Base-by-base conservation (phyloP, 805 yeast genomes). In the Kuraishia hungarica region DNA sequence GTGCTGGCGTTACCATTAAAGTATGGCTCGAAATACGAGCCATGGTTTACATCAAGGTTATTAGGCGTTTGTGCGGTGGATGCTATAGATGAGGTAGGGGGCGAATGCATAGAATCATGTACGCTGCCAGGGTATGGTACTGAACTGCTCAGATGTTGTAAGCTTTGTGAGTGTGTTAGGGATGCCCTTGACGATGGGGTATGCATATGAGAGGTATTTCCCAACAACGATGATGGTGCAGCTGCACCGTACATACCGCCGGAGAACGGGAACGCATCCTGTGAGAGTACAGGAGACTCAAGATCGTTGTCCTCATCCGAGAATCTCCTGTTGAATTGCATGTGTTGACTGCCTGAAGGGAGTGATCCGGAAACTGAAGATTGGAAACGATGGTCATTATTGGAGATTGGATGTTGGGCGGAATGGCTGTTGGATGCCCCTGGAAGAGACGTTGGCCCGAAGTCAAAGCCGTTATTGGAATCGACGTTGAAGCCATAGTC, bases 41-140 rank as follows among this genome's bases (percentile, higher is more conserved):
- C 48, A 15, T 29, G 20, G 26, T 58, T 58, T 26, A 52, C 51
- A 13, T 51, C 54, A n/a, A 51, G 50, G 17, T 52, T 48, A 11
- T 20, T 39, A 7, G 68, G 67, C n/a, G 66, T 64, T 51, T 63
- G 67, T n/a, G 60, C 55, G 3, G 57, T 61, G 4, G 64, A 59
- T 5, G 68, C 63, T 1, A 65, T 58, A 8, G 69, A 60, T 2
- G 60, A 61, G 22, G 50, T 35, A 7, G 59, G 59, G n/a, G 61
- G 60, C 15, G 61, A 59, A 43, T 57, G 58, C 23, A 59, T 56
- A 7, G 43, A 15, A 35, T 35, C 43, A 13, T 35, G 43, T 15
- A 35, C 43, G 11, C 43, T 35, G 17, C 43, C n/a, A 13, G 43
- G n/a, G 11, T 35, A 35, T 15, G 17, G 43, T 17, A 35, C 43